Percentiles rank a stretch among this genome's conserved stretches.
Conservation (phyloP, 768 basidiomycete genomes). For the Hericium erinaceus region DNA sequence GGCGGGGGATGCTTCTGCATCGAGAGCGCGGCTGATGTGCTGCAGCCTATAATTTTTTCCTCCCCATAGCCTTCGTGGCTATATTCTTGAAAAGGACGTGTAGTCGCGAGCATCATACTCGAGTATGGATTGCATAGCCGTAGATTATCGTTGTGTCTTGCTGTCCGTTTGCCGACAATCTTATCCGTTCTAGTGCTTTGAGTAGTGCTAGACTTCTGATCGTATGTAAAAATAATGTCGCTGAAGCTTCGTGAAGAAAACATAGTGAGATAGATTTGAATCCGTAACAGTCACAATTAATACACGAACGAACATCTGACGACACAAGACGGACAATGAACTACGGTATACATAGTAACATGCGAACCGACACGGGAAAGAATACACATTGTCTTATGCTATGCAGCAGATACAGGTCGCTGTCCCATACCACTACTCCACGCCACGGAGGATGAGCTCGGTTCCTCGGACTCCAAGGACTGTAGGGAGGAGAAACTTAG, state of each 20-base stretch:
- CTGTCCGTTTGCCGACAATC: no score
- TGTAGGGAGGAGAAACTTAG: conserved; percentile 20
- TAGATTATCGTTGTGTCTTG: no score
- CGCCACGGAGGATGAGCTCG: conserved; percentile 43
- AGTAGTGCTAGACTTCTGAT: no score
- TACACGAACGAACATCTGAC: neutral
- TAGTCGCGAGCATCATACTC: no score
- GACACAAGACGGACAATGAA: neutral
- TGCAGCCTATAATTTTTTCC: neutral
- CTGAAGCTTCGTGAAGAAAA: neutral
- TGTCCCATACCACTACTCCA: conserved; percentile 25
- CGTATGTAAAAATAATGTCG: no score
- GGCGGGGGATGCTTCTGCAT: neutral
- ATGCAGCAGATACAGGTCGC: conserved; percentile 9
- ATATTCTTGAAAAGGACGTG: neutral
- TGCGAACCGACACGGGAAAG: conserved; percentile 4
- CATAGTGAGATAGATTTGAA: neutral
- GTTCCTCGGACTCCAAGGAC: conserved; percentile 80
- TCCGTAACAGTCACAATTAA: neutral
- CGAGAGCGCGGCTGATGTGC: neutral
- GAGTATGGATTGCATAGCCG: no score
- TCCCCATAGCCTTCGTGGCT: neutral
- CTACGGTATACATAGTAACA: neutral
- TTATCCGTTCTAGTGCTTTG: no score
- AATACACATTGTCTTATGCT: conserved; percentile 10